A percentile compares a stretch with the other conserved stretches of the same genome.
Conservation (phyloP, 176 grass and related monocot genomes). For the Bromus sterilis region DNA sequence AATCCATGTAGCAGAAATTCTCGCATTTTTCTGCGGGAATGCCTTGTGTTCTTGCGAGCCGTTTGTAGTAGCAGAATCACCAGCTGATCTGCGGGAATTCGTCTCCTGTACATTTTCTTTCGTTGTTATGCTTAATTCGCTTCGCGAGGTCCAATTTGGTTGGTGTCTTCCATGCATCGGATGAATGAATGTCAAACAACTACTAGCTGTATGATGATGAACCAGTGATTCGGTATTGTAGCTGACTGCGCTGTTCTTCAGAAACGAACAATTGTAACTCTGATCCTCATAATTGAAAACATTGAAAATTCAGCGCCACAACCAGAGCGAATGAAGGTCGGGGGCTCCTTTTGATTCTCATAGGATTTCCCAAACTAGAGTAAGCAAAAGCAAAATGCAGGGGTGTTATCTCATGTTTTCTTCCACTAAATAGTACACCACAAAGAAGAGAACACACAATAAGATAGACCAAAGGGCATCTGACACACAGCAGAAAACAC, state of each 20-base stretch:
- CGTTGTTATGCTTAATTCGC: neutral
- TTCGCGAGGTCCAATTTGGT: neutral
- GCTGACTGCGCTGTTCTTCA: neutral
- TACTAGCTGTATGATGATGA: neutral
- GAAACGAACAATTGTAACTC: neutral
- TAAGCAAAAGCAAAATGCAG: neutral
- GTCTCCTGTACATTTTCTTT: neutral
- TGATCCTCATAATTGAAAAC: too few species aligned
- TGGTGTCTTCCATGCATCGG: too few species aligned
- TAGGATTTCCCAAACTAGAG: too few species aligned
- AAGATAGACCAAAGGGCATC: too few species aligned
- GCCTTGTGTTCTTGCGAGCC: neutral
- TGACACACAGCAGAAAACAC: too few species aligned
- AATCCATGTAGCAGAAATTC: neutral
- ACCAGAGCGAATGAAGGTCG: too few species aligned
- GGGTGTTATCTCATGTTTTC: neutral
- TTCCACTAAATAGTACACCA: too few species aligned
- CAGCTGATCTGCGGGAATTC: neutral
- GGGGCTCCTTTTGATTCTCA: too few species aligned
- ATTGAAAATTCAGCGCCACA: too few species aligned
- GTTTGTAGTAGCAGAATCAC: neutral
- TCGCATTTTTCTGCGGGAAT: too few species aligned
- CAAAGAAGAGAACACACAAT: too few species aligned
- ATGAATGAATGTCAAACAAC: constrained; percentile 11
- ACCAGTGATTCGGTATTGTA: neutral